These are phyloP conservation scores for Terfezia boudieri DNA, from an alignment of 495 filamentous ascomycete genomes.

Conservation along the genomic window DNA sequence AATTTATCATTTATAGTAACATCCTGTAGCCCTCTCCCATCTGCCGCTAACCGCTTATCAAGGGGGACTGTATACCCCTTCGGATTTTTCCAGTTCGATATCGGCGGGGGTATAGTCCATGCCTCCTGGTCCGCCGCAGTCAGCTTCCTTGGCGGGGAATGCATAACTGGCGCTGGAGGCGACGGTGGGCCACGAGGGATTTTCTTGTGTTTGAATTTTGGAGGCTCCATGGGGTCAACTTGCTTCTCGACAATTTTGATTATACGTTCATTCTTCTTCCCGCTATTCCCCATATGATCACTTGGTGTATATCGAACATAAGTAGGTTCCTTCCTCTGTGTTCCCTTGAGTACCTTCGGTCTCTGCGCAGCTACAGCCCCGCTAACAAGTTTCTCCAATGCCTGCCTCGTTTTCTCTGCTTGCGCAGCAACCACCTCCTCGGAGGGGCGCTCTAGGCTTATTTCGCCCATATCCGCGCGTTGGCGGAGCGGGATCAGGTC, in stretches of 20 bases:
- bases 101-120: conserved; percentile 84
- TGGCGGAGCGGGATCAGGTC: conserved; percentile 89
- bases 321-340: conserved; percentile 57
- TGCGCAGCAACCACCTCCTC: conserved; percentile 62
- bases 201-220: conserved; percentile 97
- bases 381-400: conserved; percentile 56
- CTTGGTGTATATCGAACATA: conserved; percentile 91
- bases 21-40: conserved; percentile 80
- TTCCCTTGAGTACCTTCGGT: conserved; percentile 76
- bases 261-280: conserved; percentile 75
- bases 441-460: conserved; percentile 69
- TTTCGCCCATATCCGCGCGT: conserved; percentile 78
- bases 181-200: conserved; percentile 85
- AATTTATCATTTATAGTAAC: conserved; percentile 98
- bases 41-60: conserved; percentile 90
- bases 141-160: conserved; percentile 81
- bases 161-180: conserved; percentile 84
- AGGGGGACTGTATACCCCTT: conserved; percentile 95
- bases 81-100: conserved; percentile 98
- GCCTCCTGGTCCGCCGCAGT: conserved; percentile 94
- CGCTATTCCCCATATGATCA: conserved; percentile 87
- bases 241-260: conserved; percentile 96
- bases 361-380: conserved; percentile 81
- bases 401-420: conserved; percentile 70
- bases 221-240: conserved; percentile 92